Evolutionary conservation across 139 green algal species (phyloP).

Genomic region (Chlamydomonas schloesseri): DNA sequence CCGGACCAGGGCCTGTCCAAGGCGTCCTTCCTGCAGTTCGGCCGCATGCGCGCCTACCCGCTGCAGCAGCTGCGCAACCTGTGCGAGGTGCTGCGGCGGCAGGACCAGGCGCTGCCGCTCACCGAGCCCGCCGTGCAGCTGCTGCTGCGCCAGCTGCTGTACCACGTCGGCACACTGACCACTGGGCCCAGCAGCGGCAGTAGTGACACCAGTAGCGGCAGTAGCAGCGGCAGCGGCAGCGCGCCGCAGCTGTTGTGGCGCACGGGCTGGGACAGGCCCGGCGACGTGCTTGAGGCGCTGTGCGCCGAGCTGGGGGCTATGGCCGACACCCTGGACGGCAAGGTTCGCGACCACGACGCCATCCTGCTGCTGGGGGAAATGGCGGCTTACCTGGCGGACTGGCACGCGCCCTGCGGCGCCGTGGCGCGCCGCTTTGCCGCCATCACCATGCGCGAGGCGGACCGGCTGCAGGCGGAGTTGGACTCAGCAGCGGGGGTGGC

Average conservation of each 20-base stretch:
- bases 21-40: conserved; percentile 44
- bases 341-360: conserved; percentile 41
- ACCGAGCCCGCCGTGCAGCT: conserved; percentile 46
- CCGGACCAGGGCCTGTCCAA: conserved; percentile 45
- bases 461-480: conserved; percentile 46
- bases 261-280: conserved; percentile 23
- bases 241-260: conserved; percentile 38
- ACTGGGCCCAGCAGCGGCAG: too few species aligned
- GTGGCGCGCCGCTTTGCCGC: conserved; percentile 55
- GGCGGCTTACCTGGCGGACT: conserved; percentile 55
- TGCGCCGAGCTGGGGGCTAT: conserved; percentile 36
- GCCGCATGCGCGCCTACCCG: conserved; percentile 48
- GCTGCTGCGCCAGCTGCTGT: conserved; percentile 57
- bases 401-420: not conserved
- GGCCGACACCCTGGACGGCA: conserved; percentile 50
- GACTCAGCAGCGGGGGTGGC: not conserved
- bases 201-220: too few species aligned
- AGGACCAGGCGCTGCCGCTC: conserved; percentile 42
- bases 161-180: conserved; percentile 37
- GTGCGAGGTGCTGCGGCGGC: conserved; percentile 28
- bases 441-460: conserved; percentile 45
- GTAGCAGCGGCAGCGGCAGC: not conserved
- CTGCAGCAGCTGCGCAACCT: conserved; percentile 49
- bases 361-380: conserved; percentile 60
- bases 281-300: conserved; percentile 41